Evolutionary conservation across 2,329 filamentous ascomycete genomes (phyloP).

Genomic region (Epichloe gansuensis): DNA sequence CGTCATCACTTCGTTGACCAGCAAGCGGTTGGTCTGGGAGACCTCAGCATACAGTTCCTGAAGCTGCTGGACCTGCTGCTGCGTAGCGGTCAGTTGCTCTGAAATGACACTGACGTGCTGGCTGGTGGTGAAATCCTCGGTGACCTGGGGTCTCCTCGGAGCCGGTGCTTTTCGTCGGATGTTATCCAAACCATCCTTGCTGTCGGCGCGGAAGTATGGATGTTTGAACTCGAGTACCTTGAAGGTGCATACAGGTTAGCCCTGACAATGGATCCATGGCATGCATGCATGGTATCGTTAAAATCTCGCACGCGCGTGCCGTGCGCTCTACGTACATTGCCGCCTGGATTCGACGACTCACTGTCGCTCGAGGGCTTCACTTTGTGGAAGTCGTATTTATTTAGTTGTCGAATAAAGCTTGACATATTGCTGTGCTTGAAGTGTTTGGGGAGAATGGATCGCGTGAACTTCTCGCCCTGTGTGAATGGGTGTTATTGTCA

Average conservation of each 20-base stretch:
- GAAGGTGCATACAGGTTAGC: conserved; percentile 15
- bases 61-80: conserved; percentile 80
- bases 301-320: not conserved
- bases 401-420: conserved; percentile 87
- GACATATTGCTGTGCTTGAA: conserved; percentile 99
- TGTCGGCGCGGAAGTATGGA: conserved; percentile 88
- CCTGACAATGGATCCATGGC: not conserved
- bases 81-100: conserved; percentile 76
- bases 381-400: conserved; percentile 99
- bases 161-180: conserved; percentile 92
- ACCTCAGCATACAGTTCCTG: conserved; percentile 78
- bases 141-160: conserved; percentile 57
- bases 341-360: conserved; percentile 20
- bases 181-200: conserved; percentile 92
- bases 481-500: conserved; percentile 7
- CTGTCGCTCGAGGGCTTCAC: conserved; percentile 46
- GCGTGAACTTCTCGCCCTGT: conserved; percentile 96
- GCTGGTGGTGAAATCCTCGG: conserved; percentile 63
- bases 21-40: conserved; percentile 45
- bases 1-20: conserved; percentile 48
- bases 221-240: conserved; percentile 75
- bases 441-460: conserved; percentile 90
- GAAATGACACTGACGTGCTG: conserved; percentile 86
- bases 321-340: conserved; percentile 19
- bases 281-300: conserved; percentile 5